Evolutionary conservation across 805 yeast species (phyloP), one percentile per base, ranked within the genome.

Genomic region (Candida tallmaniae): DNA sequence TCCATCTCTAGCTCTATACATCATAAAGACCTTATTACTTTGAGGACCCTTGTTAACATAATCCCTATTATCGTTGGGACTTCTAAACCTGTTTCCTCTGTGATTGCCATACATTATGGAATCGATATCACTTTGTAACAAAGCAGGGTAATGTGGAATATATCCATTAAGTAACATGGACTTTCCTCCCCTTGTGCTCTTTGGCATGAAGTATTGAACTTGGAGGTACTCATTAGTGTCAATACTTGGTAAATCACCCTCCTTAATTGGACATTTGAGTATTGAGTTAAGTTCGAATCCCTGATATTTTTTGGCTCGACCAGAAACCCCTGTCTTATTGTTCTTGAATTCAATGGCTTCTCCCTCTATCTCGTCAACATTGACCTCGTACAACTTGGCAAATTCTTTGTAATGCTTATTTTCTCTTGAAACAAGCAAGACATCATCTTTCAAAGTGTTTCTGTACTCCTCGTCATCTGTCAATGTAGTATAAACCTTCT

Each of bases 91-190:
- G n/a, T n/a, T n/a, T 23, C 58, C 54, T 31, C 63, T 60, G 37
- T 58, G 53, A 23, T 45, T 39, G 22, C 76, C 77, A 46, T 77
- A 72, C 21, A 70, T 49, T 10, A 86, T 65, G 8, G 70, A 61
- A 42, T 81, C 86, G 36, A 69, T 73, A 47, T 89, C 97, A 31
- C 80, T 81, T 25, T 73, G 75, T 4, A 77, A 76, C 29, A 90
- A 62, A 6, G 80, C 79, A 13, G 69, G 67, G 23, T 62, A 60
- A 39, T 78, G 81, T 4, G 87, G 73, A 40, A 78, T 76, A 50
- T 67, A 86, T 0, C 97, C 97, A 29, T 80, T 83, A 43, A 90
- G 57, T 15, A 90, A 64, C 83, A 93, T 83, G 2, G 95, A 82
- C 53, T 90, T 93, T 21, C 87, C 81, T 22, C 9, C n/a, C 10